phyloP scores from a whole-genome alignment of 768 basidiomycete genomes.

The Obba rivulosa region DNA sequence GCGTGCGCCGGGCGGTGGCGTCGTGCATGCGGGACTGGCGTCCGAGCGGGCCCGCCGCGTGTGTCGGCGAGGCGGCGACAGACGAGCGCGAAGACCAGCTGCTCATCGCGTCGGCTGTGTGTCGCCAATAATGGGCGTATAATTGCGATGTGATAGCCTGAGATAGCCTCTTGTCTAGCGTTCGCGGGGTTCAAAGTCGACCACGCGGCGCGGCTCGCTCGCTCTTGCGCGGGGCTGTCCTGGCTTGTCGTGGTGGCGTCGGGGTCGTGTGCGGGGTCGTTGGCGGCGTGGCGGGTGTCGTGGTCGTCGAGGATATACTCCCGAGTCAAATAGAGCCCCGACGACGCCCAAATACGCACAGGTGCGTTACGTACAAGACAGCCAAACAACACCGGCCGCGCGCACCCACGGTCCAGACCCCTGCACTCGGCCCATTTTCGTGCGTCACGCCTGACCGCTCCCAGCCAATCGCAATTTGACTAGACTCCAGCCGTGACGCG shows the following conservation, averaged over 20 bases:
- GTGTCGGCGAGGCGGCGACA: constrained; percentile 13
- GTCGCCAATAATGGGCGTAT: no score
- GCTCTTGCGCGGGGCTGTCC: no score
- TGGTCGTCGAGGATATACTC: neutral
- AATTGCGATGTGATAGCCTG: no score
- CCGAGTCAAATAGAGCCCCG: neutral
- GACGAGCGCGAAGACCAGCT: constrained; percentile 17
- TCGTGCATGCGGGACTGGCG: constrained; percentile 3
- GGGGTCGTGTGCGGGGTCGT: neutral
- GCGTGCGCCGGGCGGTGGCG: constrained; percentile 8
- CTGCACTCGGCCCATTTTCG: constrained; percentile 4
- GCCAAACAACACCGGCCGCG: neutral
- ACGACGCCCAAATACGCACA: neutral
- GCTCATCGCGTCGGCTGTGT: constrained; percentile 12
- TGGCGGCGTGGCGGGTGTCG: neutral
- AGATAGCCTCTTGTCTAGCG: no score
- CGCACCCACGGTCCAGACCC: neutral
- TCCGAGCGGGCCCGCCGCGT: constrained; percentile 3
- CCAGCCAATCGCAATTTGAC: no score
- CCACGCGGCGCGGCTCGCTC: no score
- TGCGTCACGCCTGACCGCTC: neutral
- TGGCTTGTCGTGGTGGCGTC: neutral
- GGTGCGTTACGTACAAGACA: neutral
- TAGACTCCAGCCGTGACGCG: no score
- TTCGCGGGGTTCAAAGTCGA: no score